Evolutionary conservation across 129 eudicot genomes (phyloP).

Genomic region (Apium graveolens): DNA sequence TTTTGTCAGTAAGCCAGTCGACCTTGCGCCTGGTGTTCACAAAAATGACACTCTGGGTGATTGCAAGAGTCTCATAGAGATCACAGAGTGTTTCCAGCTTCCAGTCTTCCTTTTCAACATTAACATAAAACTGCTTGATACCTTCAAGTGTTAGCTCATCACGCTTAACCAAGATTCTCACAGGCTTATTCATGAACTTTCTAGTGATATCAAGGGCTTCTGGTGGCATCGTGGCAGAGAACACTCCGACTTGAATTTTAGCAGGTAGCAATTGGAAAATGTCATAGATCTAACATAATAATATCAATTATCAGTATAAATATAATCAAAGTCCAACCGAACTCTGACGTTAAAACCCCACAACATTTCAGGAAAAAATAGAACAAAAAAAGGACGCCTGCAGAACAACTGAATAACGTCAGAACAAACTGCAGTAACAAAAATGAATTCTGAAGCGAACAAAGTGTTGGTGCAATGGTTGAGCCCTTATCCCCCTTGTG

Average conservation of each 20-base stretch:
- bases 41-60: slow-evolving; percentile 74
- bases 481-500: no score
- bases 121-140: slow-evolving; percentile 63
- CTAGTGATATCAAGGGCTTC: slow-evolving; percentile 66
- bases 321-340: not conserved
- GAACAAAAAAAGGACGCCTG: not conserved
- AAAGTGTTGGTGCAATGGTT: no score
- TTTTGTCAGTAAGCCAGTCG: slow-evolving; percentile 76
- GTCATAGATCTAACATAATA: slow-evolving; percentile 39
- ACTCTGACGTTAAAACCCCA: not conserved
- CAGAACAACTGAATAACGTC: not conserved
- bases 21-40: slow-evolving; percentile 78
- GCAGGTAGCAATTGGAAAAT: slow-evolving; percentile 57
- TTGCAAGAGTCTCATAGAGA: slow-evolving; percentile 63
- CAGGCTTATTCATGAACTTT: slow-evolving; percentile 65
- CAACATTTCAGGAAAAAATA: not conserved
- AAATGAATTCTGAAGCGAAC: not conserved
- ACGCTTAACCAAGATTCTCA: slow-evolving; percentile 57
- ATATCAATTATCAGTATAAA: slow-evolving; percentile 1
- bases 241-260: slow-evolving; percentile 65
- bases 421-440: not conserved
- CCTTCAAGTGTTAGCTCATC: slow-evolving; percentile 67
- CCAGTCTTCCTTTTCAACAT: slow-evolving; percentile 77
- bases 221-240: slow-evolving; percentile 72
- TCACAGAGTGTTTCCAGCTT: slow-evolving; percentile 70